These are phyloP conservation scores for Boletus pseudo-olivaceus DNA, from an alignment of 768 basidiomycete genomes.

Conservation along the genomic window DNA sequence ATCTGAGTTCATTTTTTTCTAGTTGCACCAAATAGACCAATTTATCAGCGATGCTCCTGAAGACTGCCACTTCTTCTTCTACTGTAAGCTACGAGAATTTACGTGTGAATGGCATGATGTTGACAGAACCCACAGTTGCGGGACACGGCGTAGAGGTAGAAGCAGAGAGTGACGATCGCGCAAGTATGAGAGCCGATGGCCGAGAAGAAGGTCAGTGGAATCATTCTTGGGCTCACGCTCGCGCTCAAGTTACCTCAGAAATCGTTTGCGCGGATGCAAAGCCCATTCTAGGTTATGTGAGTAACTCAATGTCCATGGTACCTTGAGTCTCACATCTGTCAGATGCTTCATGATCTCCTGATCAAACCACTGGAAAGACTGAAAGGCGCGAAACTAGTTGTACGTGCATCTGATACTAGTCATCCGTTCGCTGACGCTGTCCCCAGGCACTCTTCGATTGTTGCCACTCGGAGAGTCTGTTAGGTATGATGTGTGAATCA, in stretches of 20 bases:
- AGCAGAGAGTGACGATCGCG: constrained; percentile 23
- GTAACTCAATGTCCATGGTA: neutral
- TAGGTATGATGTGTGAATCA: constrained; percentile 13
- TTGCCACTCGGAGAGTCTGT: constrained; percentile 27
- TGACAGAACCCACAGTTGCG: constrained; percentile 8
- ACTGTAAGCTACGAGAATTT: constrained; percentile 38
- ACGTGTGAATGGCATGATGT: neutral
- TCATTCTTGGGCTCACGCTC: neutral
- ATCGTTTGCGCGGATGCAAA: constrained; percentile 18
- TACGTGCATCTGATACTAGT: neutral
- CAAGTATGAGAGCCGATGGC: constrained; percentile 42
- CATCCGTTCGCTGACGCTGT: neutral
- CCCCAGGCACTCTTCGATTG: constrained; percentile 29
- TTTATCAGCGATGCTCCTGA: constrained; percentile 41
- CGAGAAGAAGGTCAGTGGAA: constrained; percentile 42
- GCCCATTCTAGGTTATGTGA: constrained; percentile 23
- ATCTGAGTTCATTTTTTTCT: neutral
- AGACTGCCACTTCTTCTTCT: constrained; percentile 52
- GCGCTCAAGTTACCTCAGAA: constrained; percentile 9
- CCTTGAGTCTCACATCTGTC: neutral
- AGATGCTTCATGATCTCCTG: constrained; percentile 22
- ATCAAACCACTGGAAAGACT: constrained; percentile 16
- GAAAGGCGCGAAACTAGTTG: constrained; percentile 21
- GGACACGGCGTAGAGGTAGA: constrained; percentile 24
- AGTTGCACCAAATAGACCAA: constrained; percentile 40